A percentile compares a stretch with the other conserved stretches of the same genome.
Conservation (phyloP, 2,329 filamentous ascomycete genomes). For the Fusarium sp. region DNA sequence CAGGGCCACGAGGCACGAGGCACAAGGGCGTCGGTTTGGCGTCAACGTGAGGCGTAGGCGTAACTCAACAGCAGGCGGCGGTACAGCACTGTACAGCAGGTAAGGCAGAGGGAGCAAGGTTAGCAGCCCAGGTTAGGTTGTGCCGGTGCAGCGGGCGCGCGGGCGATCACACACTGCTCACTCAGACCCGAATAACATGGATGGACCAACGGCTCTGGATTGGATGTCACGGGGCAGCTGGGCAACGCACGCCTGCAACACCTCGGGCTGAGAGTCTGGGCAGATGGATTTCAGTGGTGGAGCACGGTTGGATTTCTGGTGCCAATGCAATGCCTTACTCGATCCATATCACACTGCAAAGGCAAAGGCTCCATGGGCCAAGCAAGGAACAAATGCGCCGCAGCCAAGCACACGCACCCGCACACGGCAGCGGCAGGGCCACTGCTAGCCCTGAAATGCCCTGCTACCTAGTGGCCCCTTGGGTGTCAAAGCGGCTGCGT, state of each 20-base stretch:
- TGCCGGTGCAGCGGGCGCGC: slow-evolving; percentile 41
- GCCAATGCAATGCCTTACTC: background rate
- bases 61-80: background rate
- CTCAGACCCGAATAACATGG: slow-evolving; percentile 32
- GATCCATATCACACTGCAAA: background rate
- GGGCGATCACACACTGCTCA: slow-evolving; percentile 38
- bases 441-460: slow-evolving; percentile 10
- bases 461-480: slow-evolving; percentile 5
- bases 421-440: background rate
- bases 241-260: slow-evolving; percentile 26
- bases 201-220: slow-evolving; percentile 20
- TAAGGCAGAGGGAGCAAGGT: background rate
- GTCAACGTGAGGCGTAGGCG: slow-evolving; percentile 10
- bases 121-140: slow-evolving; percentile 25
- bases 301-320: background rate
- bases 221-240: slow-evolving; percentile 35
- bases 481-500: slow-evolving; percentile 37
- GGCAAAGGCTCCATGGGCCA: background rate
- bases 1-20: slow-evolving; percentile 38
- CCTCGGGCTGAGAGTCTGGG: slow-evolving; percentile 5
- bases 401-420: background rate
- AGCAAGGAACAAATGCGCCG: background rate
- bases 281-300: slow-evolving; percentile 26
- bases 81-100: background rate
- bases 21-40: slow-evolving; percentile 36